A percentile compares a stretch with the other conserved stretches of the same genome.
These are phyloP conservation scores for Turritis glabra DNA, from an alignment of 345 rosid genomes.

Conservation along the genomic window DNA sequence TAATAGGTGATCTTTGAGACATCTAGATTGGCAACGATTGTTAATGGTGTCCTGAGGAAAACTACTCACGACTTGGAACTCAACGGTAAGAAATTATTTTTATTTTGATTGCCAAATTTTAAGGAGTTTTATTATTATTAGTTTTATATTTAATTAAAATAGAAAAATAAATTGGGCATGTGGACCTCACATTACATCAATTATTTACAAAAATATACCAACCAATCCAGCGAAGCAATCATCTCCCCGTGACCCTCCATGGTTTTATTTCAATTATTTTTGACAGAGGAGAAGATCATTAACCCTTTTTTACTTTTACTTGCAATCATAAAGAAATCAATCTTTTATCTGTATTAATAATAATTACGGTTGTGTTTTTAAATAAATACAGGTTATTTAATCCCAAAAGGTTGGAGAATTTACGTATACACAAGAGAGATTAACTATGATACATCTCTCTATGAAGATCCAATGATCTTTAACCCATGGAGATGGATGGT, in stretches of 20 bases:
- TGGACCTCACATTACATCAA: slow-evolving; percentile 56
- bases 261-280: slow-evolving; percentile 42
- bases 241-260: slow-evolving; percentile 49
- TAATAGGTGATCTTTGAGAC: slow-evolving; percentile 76
- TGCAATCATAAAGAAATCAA: not conserved
- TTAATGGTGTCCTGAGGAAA: slow-evolving; percentile 82
- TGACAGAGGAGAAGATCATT: slow-evolving; percentile 31
- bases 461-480: slow-evolving; percentile 71
- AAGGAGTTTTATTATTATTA: not conserved
- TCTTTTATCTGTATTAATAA: not conserved
- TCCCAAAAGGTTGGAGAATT: slow-evolving; percentile 96
- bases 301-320: not conserved
- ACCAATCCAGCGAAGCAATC: slow-evolving; percentile 64
- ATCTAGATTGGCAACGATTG: slow-evolving; percentile 77
- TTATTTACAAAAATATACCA: slow-evolving; percentile 60
- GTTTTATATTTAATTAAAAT: not conserved
- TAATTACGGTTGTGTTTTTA: not conserved
- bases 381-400: slow-evolving; percentile 55
- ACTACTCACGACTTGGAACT: slow-evolving; percentile 76
- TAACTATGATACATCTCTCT: slow-evolving; percentile 63
- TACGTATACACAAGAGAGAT: slow-evolving; percentile 86
- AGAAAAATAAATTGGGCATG: slow-evolving; percentile 25
- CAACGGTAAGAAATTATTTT: slow-evolving; percentile 53
- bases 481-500: slow-evolving; percentile 99
- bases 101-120: not conserved